Percentiles rank a stretch among this genome's conserved stretches.
Conservation (phyloP, 805 yeast species). For the Saitoella complicata region DNA sequence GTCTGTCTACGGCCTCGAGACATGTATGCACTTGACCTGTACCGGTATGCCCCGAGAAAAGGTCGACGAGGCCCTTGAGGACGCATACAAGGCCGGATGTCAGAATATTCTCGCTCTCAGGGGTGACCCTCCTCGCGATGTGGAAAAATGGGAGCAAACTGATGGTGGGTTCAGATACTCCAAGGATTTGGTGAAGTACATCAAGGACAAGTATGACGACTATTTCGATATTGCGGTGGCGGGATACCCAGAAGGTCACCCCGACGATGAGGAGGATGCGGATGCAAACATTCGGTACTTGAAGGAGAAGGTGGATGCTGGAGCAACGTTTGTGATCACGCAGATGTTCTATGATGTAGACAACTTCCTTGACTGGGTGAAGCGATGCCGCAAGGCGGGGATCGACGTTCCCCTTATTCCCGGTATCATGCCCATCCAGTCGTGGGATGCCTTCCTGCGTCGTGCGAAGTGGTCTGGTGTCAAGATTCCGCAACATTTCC, state of each 20-base stretch:
- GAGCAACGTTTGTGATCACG: constrained; percentile 85
- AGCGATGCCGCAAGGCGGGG: constrained; percentile 50
- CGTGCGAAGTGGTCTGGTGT: constrained; percentile 92
- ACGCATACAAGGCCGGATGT: constrained; percentile 83
- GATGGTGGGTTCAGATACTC: constrained; percentile 82
- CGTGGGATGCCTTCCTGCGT: constrained; percentile 80
- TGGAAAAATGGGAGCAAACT: constrained; percentile 14
- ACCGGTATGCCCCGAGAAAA: constrained; percentile 76
- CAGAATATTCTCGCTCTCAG: constrained; percentile 86
- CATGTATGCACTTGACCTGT: constrained; percentile 96
- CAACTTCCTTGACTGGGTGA: constrained; percentile 69
- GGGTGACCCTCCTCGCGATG: constrained; percentile 80
- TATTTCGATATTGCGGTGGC: constrained; percentile 93
- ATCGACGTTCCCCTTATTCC: constrained; percentile 81
- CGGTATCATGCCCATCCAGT: constrained; percentile 97
- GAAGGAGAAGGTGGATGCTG: constrained; percentile 82
- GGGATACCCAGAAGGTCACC: constrained; percentile 94
- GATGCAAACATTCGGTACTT: constrained; percentile 41
- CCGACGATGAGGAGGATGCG: constrained; percentile 51
- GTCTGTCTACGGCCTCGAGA: constrained; percentile 77
- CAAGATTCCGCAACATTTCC: constrained; percentile 56
- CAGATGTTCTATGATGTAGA: constrained; percentile 96
- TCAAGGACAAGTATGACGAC: constrained; percentile 61
- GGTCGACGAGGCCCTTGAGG: constrained; percentile 69
- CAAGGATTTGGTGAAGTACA: constrained; percentile 65